These are phyloP conservation scores for Candida arabinofermentans DNA, from an alignment of 805 yeast genomes.

Conservation along the genomic window DNA sequence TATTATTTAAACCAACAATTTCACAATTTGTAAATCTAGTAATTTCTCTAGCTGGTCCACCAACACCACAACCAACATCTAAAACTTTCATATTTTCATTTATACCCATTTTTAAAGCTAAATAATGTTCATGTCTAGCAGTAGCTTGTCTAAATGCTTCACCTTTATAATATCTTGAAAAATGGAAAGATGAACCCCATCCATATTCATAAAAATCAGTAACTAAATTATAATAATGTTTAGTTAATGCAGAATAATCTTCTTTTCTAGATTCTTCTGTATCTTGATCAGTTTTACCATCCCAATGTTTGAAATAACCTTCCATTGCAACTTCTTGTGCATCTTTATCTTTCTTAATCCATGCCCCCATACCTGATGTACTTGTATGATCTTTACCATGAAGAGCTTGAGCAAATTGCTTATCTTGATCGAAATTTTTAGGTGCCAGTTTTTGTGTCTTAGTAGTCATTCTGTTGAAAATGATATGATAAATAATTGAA, in stretches of 20 bases:
- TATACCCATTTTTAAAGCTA: constrained; percentile 83
- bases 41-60: constrained; percentile 98
- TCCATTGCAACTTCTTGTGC: constrained; percentile 82
- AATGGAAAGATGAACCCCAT: constrained; percentile 98
- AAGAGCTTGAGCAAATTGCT: constrained; percentile 75
- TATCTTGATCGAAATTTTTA: constrained; percentile 56
- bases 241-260: constrained; percentile 88
- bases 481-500: background rate
- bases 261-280: constrained; percentile 70
- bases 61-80: constrained; percentile 99
- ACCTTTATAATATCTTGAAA: constrained; percentile 88
- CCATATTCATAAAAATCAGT: constrained; percentile 99
- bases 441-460: constrained; percentile 37
- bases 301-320: constrained; percentile 97
- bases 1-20: constrained; percentile 90
- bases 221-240: constrained; percentile 93
- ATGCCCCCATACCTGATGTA: constrained; percentile 71
- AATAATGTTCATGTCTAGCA: constrained; percentile 95
- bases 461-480: constrained; percentile 7
- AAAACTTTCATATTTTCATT: constrained; percentile 78
- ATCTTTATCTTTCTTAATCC: constrained; percentile 67
- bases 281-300: constrained; percentile 72
- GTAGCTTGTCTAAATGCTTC: constrained; percentile 92
- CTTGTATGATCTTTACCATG: constrained; percentile 73
- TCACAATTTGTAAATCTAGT: constrained; percentile 83